These are phyloP conservation scores for Tetrapisispora fleetii DNA, from an alignment of 805 yeast species.

Conservation along the genomic window DNA sequence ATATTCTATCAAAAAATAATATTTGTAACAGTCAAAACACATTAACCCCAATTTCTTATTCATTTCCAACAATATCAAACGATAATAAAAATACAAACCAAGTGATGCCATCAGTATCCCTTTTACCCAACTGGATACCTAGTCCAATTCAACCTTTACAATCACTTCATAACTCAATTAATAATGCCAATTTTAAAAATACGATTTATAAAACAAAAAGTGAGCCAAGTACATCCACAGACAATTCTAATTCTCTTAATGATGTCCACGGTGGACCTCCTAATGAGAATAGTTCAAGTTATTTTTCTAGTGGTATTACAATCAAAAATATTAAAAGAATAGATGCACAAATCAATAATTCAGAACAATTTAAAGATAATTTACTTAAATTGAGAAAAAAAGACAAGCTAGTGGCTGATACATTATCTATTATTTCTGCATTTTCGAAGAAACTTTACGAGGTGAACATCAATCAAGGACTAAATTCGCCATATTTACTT, in stretches of 20 bases:
- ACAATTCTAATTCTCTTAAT: background rate
- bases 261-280: background rate
- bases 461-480: background rate
- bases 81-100: background rate
- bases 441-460: constrained; percentile 1
- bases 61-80: background rate
- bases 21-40: background rate
- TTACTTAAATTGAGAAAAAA: background rate
- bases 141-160: background rate
- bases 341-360: too few relatives aligned
- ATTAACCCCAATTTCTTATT: background rate
- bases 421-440: background rate
- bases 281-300: background rate
- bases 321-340: too few relatives aligned
- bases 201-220: background rate
- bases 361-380: background rate
- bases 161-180: background rate
- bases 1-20: background rate
- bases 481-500: background rate
- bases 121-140: background rate
- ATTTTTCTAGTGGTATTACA: background rate
- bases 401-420: background rate
- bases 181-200: background rate
- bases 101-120: background rate
- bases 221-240: background rate